Percentiles rank a stretch among this genome's conserved stretches.
Conservation (phyloP, 306 rosid species). For the Quercus variabilis region DNA sequence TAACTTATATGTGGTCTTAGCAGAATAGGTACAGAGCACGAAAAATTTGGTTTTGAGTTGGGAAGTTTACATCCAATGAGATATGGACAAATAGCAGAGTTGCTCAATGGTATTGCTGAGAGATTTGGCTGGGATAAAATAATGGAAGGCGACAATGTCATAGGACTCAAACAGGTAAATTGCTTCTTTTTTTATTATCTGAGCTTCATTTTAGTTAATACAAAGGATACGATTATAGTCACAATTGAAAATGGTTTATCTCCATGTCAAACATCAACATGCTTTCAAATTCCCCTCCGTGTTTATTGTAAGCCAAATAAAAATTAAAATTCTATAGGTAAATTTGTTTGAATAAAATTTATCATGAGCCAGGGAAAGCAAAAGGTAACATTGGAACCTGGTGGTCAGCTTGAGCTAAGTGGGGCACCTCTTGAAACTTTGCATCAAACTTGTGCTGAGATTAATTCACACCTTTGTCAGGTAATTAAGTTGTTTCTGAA, state of each 20-base stretch:
- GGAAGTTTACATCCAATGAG: constrained; percentile 72
- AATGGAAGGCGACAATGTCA: constrained; percentile 81
- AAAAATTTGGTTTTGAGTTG: constrained; percentile 92
- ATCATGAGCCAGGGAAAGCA: constrained; percentile 79
- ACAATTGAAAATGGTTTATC: no score
- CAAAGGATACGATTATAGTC: no score
- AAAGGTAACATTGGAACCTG: constrained; percentile 95
- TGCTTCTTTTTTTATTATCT: background rate
- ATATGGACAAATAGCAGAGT: constrained; percentile 79
- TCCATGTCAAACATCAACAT: no score
- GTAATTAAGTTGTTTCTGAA: constrained; percentile 28
- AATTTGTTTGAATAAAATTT: background rate
- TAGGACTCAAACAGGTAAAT: constrained; percentile 89
- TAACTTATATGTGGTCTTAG: constrained; percentile 15
- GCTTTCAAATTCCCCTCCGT: no score
- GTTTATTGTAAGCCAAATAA: no score
- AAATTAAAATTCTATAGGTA: no score
- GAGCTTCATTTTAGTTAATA: no score
- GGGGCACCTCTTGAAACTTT: constrained; percentile 99
- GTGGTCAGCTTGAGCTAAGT: constrained; percentile 99
- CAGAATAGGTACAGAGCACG: constrained; percentile 99
- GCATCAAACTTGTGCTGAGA: constrained; percentile 99
- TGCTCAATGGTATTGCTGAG: constrained; percentile 80
- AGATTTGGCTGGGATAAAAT: constrained; percentile 94
- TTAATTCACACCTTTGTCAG: constrained; percentile 95